Evolutionary conservation across 805 yeast species (phyloP).

Genomic region (Pichia exigua): DNA sequence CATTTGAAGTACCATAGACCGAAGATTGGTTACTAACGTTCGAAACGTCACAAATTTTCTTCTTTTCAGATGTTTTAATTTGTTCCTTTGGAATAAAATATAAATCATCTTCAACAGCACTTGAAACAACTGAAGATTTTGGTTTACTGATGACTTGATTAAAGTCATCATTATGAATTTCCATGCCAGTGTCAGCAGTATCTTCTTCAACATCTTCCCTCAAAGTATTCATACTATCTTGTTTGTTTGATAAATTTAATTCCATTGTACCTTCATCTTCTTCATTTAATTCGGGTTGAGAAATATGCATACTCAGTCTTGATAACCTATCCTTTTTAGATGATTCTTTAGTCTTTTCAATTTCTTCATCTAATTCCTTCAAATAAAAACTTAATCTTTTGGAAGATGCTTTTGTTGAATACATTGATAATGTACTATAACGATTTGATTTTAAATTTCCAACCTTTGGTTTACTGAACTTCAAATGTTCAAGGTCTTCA

Average conservation of each 20-base stretch:
- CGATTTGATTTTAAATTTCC: conserved; percentile 40
- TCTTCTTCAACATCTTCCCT: conserved; percentile 8
- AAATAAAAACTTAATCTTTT: conserved; percentile 45
- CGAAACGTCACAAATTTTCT: background rate
- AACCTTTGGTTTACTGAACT: conserved; percentile 25
- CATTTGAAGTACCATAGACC: conserved; percentile 15
- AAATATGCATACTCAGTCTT: conserved; percentile 23
- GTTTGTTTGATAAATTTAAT: background rate
- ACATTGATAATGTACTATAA: conserved; percentile 61
- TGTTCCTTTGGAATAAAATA: conserved; percentile 20
- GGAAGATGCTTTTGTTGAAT: conserved; percentile 60
- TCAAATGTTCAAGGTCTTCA: conserved; percentile 18
- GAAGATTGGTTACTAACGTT: conserved; percentile 24
- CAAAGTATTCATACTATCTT: conserved; percentile 7
- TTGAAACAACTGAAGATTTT: conserved; percentile 6
- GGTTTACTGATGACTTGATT: background rate
- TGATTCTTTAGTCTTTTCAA: conserved; percentile 5
- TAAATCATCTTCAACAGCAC: conserved; percentile 20
- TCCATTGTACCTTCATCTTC: conserved; percentile 3
- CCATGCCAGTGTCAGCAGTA: conserved; percentile 20
- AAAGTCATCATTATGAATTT: background rate
- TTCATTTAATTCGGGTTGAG: conserved; percentile 4
- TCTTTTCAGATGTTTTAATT: background rate
- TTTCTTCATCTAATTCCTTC: conserved; percentile 20
- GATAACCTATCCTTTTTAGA: conserved; percentile 15